Conservation (phyloP, 768 basidiomycete species). For the Podaxis mareebaensis region DNA sequence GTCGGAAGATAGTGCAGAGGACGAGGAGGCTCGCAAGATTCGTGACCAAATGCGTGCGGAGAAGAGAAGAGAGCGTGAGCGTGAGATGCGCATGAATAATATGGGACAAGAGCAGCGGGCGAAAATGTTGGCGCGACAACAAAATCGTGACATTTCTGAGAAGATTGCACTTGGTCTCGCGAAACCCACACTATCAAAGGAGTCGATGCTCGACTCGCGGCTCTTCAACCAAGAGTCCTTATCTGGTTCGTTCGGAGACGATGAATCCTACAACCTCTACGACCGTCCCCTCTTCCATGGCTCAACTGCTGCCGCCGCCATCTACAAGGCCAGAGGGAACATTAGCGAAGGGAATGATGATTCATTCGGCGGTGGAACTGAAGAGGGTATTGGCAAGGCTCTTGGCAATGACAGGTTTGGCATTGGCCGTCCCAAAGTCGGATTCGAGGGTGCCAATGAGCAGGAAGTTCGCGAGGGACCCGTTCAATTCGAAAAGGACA, state of each 20-base stretch:
- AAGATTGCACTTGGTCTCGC: conserved; percentile 98
- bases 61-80: conserved; percentile 91
- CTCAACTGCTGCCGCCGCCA: conserved; percentile 96
- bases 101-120: conserved; percentile 98
- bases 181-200: conserved; percentile 94
- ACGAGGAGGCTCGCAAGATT: conserved; percentile 83
- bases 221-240: conserved; percentile 96
- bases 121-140: conserved; percentile 92
- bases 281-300: conserved; percentile 96
- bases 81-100: conserved; percentile 98
- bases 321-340: conserved; percentile 94
- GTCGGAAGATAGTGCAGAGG: conserved; percentile 58
- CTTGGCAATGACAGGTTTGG: conserved; percentile 94
- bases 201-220: conserved; percentile 95
- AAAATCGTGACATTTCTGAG: conserved; percentile 99
- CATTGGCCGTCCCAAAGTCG: conserved; percentile 78
- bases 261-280: conserved; percentile 93
- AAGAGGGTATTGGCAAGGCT: conserved; percentile 90
- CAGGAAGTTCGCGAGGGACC: conserved; percentile 90
- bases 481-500: conserved; percentile 98
- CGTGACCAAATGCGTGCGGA: conserved; percentile 90
- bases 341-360: conserved; percentile 86
- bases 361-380: conserved; percentile 91
- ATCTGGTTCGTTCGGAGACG: conserved; percentile 78
- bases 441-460: conserved; percentile 89